Base-by-base conservation (phyloP, 495 filamentous ascomycete genomes). In the Jackrogersella minutella region DNA sequence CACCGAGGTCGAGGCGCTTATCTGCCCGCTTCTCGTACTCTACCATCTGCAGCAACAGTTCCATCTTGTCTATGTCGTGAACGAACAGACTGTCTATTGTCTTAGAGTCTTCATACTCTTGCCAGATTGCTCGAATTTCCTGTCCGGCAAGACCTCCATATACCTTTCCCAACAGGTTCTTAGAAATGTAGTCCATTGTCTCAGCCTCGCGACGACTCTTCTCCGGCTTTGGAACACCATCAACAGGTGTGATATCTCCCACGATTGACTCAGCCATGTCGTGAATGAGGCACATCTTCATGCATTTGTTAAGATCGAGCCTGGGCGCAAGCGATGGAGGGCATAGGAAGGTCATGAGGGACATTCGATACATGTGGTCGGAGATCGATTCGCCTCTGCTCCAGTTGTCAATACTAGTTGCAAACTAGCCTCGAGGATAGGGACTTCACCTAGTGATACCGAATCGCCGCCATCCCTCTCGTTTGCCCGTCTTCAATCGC, bases 361-460 rank as follows among this genome's bases (percentile, higher is more conserved):
- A 92, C 95, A 99, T 99, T 73, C 95, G 92, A 78, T 99, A 98
- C 95, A 99, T 99, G 82, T 99, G 95, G 78, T 99, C 95, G 22
- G 92, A 85, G 76, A 99, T 97, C 0, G 91, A 95, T 78, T 99
- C 95, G 62, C 82, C 82, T 19, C 77, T 79, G 47, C 11, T 17
- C 19, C 54, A 28, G 43, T 6, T 63, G 40, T 60, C 34, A 64
- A 50, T 24, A 24, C 53, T 51, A 2, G 10, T 28, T 39, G 19
- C 49, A 8, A 17, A 24, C 19, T 5, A 30, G 37, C 6, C 13
- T 1, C 13, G 11, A 21, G 17, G 16, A 40, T 0, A 7, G n/a
- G 7, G 77, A 78, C 56, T 16, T 21, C 70, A 84, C 82, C 84
- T 70, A 37, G 85, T 70, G 73, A 98, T 92, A 41, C 85, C 87